These are phyloP conservation scores for Barnettozyma californica DNA, from an alignment of 805 yeast genomes.

Conservation along the genomic window DNA sequence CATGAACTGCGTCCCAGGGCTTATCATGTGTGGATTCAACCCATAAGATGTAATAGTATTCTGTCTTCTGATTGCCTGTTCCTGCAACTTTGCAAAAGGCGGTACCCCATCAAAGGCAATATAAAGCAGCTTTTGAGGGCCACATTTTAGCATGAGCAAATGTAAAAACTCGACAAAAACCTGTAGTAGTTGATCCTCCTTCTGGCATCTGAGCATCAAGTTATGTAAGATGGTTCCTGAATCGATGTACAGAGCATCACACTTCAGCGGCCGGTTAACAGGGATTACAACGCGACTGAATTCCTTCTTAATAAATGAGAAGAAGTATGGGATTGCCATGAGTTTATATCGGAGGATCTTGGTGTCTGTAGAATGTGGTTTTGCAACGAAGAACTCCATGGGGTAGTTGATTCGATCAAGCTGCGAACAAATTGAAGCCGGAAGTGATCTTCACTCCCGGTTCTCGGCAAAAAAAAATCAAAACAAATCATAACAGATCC, in stretches of 20 bases:
- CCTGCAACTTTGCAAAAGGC: constrained; percentile 93
- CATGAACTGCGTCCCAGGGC: constrained; percentile 96
- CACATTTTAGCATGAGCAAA: constrained; percentile 30
- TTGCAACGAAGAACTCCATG: too few species aligned
- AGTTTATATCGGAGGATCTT: background rate
- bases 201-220: constrained; percentile 67
- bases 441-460: background rate
- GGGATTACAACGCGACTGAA: constrained; percentile 5
- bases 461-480: background rate
- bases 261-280: constrained; percentile 36
- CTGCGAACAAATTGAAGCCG: too few species aligned
- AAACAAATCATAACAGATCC: background rate
- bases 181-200: constrained; percentile 68
- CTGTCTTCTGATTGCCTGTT: constrained; percentile 87
- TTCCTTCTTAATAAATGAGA: constrained; percentile 5
- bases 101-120: constrained; percentile 98
- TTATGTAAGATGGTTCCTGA: constrained; percentile 90
- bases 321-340: constrained; percentile 22
- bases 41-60: constrained; percentile 77
- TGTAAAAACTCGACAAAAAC: constrained; percentile 31
- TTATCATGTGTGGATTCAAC: constrained; percentile 80
- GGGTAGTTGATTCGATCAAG: too few species aligned
- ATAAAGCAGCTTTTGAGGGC: constrained; percentile 70
- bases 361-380: background rate
- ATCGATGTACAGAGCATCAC: constrained; percentile 86